Evolutionary conservation across 2,329 filamentous ascomycete species (phyloP), one percentile per base, ranked within the genome.

Genomic region (Verticillium longisporum): DNA sequence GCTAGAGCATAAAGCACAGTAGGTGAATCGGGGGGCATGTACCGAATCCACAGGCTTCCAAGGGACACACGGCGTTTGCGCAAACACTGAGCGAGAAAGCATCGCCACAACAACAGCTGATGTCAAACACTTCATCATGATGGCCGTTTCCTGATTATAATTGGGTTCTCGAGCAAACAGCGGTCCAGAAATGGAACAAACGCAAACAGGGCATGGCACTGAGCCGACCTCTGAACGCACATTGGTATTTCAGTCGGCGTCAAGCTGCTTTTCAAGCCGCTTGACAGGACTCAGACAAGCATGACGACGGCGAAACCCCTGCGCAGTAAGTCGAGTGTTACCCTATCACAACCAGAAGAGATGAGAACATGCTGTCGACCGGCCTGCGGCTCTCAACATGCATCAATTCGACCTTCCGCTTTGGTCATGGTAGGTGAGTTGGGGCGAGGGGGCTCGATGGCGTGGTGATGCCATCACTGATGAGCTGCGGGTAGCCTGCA

Each of bases 1-100:
- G 21, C n/a, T 26, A 26, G 26, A 26, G 26, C 26, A 26, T 26
- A 26, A 26, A 21, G 45, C 18, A 50, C 6, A 11, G 15, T 2
- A 14, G 26, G 53, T 21, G 13, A 58, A n/a, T 14, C 10, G 34
- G n/a, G 13, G 6, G 11, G 7, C 13, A 14, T 13, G 10, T 59
- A 59, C 58, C 9, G 58, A 55, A 15, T 59, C 45, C 21, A 59
- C 58, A 5, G 36, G 58, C n/a, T 55, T 59, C 26, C 34, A 50
- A 9, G 58, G 45, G 18, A 55, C n/a, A 36, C 58, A 59, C 15
- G 58, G 56, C 21, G 50, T 55, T 50, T 59, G 56, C 11, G 56
- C 56, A n/a, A 58, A 10, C 18, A 6, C 45, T 3, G 26, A 31
- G 45, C 50, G 9, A 32, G 45, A 26, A 2, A 54, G 32, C 31